Evolutionary conservation across 345 rosid species (phyloP).

Genomic region (Populus davidiana): DNA sequence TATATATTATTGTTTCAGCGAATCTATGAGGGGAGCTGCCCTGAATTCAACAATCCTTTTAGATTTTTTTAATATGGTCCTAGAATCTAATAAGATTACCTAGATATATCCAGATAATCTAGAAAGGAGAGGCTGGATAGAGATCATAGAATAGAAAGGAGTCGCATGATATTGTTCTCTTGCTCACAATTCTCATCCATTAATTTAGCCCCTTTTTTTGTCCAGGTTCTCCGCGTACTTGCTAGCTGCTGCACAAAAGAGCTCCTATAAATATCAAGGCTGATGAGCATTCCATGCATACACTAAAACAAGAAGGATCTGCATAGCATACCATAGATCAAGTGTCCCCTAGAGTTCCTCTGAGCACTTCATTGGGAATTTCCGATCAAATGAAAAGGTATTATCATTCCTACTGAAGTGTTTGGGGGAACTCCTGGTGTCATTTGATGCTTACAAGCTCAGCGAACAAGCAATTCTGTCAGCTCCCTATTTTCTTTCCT

Average conservation of each 20-base stretch:
- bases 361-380: slow-evolving; percentile 41
- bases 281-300: background rate
- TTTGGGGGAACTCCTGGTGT: slow-evolving; percentile 57
- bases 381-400: background rate
- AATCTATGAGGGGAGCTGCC: too few species aligned
- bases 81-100: background rate
- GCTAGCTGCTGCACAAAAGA: background rate
- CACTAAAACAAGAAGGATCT: too few species aligned
- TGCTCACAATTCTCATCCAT: background rate
- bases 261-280: background rate
- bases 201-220: background rate
- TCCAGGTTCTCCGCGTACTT: background rate
- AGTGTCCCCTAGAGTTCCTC: slow-evolving; percentile 40
- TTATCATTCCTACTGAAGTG: slow-evolving; percentile 39
- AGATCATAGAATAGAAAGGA: background rate
- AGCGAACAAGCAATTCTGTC: too few species aligned
- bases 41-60: too few species aligned
- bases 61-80: background rate
- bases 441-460: background rate
- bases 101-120: background rate
- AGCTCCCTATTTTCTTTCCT: too few species aligned
- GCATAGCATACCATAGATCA: background rate
- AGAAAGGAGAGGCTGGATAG: slow-evolving; percentile 3
- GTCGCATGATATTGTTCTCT: background rate
- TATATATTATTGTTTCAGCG: too few species aligned